Evolutionary conservation across 352 stramenopile genomes (phyloP), one percentile per base, ranked within the genome.

Genomic region (Pythium insidiosum): DNA sequence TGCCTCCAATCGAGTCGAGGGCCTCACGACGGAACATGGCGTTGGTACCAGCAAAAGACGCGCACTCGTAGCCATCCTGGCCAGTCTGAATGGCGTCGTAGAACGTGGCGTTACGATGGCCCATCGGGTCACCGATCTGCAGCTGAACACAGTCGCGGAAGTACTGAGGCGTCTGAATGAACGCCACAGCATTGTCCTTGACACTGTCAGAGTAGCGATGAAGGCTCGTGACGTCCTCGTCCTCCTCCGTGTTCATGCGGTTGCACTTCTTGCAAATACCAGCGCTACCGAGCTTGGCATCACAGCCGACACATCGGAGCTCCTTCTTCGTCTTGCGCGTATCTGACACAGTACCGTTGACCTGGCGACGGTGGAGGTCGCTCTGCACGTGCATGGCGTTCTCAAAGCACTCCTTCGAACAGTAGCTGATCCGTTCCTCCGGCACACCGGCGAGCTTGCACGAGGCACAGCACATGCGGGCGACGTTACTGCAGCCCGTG

Each of bases 371-470:
- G 42, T 93, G 80, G 15, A 93, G 40, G 23, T 72, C 76, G 28
- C 68, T 84, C 43, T 84, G 61, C 6, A 88, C 74, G 63, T 90
- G 81, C 65, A 81, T 76, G 4, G 66, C 72, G 46, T 85, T 87
- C 38, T 93, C 74, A 54, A 93, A 93, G 52, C 81, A 93, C 25
- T 91, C 72, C 57, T 89, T 88, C 16, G 78, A 91, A 60, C 81
- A 93, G 68, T 81, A 91, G 38, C 69, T 88, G 43, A 91, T 91
- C 16, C 59, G 68, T 30, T 88, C 72, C 43, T 93, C 81, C 1
- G 81, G 81, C 10, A 93, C 81, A 45, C 81, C 73, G 0, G 78
- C 74, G 40, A 84, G 89, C 59, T 93, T 84, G 63, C 78, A 93
- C 38, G 73, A 88, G 5, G 81, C 73, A 31, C 81, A 93, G 56